Evolutionary conservation across 2,329 filamentous ascomycete genomes (phyloP).

Genomic region (Cladosporium austrohemisphaericum): DNA sequence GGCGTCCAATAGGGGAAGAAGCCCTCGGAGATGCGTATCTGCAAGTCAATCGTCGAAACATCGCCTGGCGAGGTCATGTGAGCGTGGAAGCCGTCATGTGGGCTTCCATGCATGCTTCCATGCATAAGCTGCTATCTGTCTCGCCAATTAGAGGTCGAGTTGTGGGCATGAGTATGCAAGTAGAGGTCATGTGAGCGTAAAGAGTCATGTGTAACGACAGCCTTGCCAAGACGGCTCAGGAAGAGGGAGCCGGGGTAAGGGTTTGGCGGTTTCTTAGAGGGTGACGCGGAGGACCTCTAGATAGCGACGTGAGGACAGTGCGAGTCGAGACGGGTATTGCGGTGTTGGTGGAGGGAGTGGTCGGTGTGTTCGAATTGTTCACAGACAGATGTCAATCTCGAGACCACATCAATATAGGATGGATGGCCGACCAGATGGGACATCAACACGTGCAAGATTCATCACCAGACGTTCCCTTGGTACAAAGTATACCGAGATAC

Average conservation of each 20-base stretch:
- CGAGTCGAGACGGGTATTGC: slow-evolving; percentile 9
- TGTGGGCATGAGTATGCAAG: neutral
- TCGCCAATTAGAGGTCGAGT: neutral
- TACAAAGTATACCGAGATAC: no score
- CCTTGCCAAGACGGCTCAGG: slow-evolving; percentile 7
- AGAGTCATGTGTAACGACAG: slow-evolving; percentile 5
- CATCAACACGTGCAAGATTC: no score
- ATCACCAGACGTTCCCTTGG: no score
- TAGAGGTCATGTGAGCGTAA: slow-evolving; percentile 2
- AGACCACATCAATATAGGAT: no score
- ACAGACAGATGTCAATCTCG: no score
- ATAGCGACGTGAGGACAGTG: neutral
- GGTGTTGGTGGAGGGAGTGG: neutral
- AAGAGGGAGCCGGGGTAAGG: slow-evolving; percentile 12
- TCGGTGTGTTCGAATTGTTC: neutral
- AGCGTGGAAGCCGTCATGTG: neutral
- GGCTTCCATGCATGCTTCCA: slow-evolving; percentile 10
- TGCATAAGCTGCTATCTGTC: neutral
- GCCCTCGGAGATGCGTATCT: no score
- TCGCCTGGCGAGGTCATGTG: no score
- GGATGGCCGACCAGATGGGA: no score
- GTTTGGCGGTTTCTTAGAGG: slow-evolving; percentile 2
- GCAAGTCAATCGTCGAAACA: no score
- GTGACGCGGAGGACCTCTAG: slow-evolving; percentile 12
- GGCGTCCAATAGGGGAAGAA: no score